Evolutionary conservation across 805 yeast species (phyloP), one percentile per base, ranked within the genome.

Genomic region (Saccharomycopsis vini): DNA sequence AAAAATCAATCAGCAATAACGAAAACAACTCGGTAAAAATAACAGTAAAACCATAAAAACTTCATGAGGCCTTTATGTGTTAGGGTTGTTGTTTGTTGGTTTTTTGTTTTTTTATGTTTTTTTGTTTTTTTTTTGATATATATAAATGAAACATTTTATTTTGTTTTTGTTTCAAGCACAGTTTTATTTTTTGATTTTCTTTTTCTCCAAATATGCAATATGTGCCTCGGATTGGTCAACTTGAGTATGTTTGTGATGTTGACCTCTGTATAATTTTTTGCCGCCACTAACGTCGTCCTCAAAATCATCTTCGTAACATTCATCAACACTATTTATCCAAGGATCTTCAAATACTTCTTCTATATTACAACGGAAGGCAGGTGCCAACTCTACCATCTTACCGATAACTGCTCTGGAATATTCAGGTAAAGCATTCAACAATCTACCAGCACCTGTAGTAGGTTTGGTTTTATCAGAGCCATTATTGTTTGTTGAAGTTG

Each of bases 201-300:
- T 84, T 68, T 79, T 84, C 58, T 89, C 97, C 52, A 89, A 72
- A 47, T 89, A 81, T 9, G 97, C 95, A 64, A 89, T 89, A 61
- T 89, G 97, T 0, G 97, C 97, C 54, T 86, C 95, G 48, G 86
- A 79, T 59, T 85, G 95, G 53, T 88, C 95, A 40, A 89, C 97
- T 52, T 75, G 76, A 1, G 96, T 86, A 59, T 89, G 97, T 28
- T 71, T 71, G 58, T 89, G 97, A 55, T 77, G 79, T 5, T 66
- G 61, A 18, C 78, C 75, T 28, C 62, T 63, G 40, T 66, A 61
- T 32, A 66, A 45, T 12, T 63, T 57, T n/a, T 54, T 46, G 19
- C 53, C 52, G 9, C 63, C 54, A 2, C 64, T 62, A 18, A 61
- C 61, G 30, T 64, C 68, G 44, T 70, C 68, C 24, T 65, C 53